Conservation (phyloP, 345 rosid genomes). For the Durio zibethinus region DNA sequence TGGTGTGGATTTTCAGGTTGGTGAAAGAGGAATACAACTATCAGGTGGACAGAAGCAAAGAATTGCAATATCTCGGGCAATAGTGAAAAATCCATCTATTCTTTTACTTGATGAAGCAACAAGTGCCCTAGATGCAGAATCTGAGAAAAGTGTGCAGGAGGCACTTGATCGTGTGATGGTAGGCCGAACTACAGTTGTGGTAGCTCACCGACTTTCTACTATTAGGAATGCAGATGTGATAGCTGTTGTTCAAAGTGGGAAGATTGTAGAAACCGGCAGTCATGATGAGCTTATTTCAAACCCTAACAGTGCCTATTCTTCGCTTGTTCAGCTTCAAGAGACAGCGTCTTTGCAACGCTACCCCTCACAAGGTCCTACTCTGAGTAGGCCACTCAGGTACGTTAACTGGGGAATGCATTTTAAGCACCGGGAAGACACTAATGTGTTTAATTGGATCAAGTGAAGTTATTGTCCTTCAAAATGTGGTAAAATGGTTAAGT, state of each 20-base stretch:
- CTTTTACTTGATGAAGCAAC: slow-evolving; percentile 96
- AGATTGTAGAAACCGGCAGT: slow-evolving; percentile 83
- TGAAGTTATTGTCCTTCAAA: neutral
- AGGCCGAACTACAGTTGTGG: slow-evolving; percentile 86
- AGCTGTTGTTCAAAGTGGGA: slow-evolving; percentile 75
- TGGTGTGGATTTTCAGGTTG: slow-evolving; percentile 48
- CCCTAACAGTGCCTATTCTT: slow-evolving; percentile 58
- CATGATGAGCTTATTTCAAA: slow-evolving; percentile 78
- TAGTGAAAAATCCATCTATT: slow-evolving; percentile 82
- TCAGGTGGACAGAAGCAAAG: slow-evolving; percentile 98
- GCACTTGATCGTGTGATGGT: slow-evolving; percentile 92
- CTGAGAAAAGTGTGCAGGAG: slow-evolving; percentile 93
- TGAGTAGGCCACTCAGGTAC: slow-evolving; percentile 72
- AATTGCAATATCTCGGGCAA: slow-evolving; percentile 86
- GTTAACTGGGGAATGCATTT: neutral
- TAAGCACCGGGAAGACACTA: neutral
- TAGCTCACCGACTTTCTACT: slow-evolving; percentile 93
- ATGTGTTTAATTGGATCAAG: neutral
- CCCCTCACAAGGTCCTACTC: slow-evolving; percentile 52
- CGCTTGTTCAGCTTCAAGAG: slow-evolving; percentile 83
- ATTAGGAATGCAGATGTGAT: slow-evolving; percentile 84
- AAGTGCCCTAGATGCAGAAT: slow-evolving; percentile 91
- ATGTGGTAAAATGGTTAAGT: neutral
- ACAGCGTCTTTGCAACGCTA: slow-evolving; percentile 56
- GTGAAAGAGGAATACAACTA: slow-evolving; percentile 89